Conservation (phyloP, 345 rosid genomes). For the Salix koriyanagi region DNA sequence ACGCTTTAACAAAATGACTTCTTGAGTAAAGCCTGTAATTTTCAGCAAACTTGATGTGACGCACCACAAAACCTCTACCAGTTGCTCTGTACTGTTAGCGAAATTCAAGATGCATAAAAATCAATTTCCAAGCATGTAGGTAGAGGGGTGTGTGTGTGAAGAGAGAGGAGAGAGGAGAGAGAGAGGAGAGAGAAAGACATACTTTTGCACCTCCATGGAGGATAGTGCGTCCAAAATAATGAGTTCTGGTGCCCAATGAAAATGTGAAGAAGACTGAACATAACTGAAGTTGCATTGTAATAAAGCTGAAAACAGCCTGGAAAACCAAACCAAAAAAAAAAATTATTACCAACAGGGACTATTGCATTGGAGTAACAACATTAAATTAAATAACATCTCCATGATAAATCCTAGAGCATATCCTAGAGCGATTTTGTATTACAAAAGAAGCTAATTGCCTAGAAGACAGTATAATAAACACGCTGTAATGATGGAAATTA, state of each 20-base stretch:
- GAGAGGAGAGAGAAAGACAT: slow-evolving; percentile 14
- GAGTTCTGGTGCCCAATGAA: slow-evolving; percentile 94
- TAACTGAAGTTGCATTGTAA: slow-evolving; percentile 94
- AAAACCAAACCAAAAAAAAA: neutral
- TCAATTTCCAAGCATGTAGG: neutral
- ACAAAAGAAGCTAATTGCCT: neutral
- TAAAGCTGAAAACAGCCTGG: slow-evolving; percentile 97
- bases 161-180: neutral
- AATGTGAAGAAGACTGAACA: slow-evolving; percentile 98
- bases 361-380: neutral
- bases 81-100: slow-evolving; percentile 85
- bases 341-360: neutral
- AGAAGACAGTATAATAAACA: neutral
- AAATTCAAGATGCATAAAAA: slow-evolving; percentile 14
- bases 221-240: slow-evolving; percentile 99
- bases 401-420: neutral
- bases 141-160: neutral
- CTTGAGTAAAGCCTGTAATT: slow-evolving; percentile 95
- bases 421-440: neutral
- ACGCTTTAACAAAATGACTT: slow-evolving; percentile 99
- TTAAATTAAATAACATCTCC: neutral
- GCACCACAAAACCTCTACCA: slow-evolving; percentile 98
- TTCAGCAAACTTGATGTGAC: slow-evolving; percentile 94
- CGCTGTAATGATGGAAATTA: slow-evolving; percentile 4
- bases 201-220: slow-evolving; percentile 99